Evolutionary conservation across 2,329 filamentous ascomycete species (phyloP).

Genomic region (Beauveria pseudobassiana): DNA sequence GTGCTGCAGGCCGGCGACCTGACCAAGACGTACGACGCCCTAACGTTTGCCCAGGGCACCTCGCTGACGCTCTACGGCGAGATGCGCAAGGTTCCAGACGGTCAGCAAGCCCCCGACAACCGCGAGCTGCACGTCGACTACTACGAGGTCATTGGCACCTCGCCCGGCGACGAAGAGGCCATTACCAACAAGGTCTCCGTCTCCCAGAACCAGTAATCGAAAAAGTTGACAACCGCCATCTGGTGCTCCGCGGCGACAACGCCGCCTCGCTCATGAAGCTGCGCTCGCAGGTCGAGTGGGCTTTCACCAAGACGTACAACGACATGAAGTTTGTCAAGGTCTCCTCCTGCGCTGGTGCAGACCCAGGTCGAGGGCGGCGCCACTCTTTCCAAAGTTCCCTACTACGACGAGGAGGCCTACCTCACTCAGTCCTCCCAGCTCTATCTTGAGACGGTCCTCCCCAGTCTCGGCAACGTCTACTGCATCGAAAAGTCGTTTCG

Average conservation of each 20-base stretch:
- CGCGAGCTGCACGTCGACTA: constrained; percentile 88
- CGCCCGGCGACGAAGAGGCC: constrained; percentile 80
- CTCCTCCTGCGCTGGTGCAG: constrained; percentile 83
- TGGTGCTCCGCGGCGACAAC: constrained; percentile 77
- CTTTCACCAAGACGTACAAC: constrained; percentile 73
- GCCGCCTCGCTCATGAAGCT: constrained; percentile 84
- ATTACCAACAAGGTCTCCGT: constrained; percentile 68
- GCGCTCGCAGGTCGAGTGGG: constrained; percentile 69
- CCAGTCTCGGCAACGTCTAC: constrained; percentile 88
- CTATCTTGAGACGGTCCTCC: constrained; percentile 91
- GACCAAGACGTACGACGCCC: constrained; percentile 84
- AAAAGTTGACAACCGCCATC: constrained; percentile 75
- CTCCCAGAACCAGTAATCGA: constrained; percentile 37
- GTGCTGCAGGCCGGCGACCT: constrained; percentile 69
- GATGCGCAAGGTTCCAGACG: constrained; percentile 71
- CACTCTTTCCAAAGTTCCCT: constrained; percentile 82
- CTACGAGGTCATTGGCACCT: constrained; percentile 71
- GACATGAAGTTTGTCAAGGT: constrained; percentile 75
- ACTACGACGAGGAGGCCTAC: constrained; percentile 86
- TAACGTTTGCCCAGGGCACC: constrained; percentile 81
- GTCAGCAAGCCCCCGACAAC: constrained; percentile 70
- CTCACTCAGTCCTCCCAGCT: constrained; percentile 95
- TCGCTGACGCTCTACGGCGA: constrained; percentile 78
- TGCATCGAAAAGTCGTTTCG: constrained; percentile 99
- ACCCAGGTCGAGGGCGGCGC: constrained; percentile 91